These are phyloP conservation scores for Leccinum sublutescens DNA, from an alignment of 768 basidiomycete species.

Conservation along the genomic window DNA sequence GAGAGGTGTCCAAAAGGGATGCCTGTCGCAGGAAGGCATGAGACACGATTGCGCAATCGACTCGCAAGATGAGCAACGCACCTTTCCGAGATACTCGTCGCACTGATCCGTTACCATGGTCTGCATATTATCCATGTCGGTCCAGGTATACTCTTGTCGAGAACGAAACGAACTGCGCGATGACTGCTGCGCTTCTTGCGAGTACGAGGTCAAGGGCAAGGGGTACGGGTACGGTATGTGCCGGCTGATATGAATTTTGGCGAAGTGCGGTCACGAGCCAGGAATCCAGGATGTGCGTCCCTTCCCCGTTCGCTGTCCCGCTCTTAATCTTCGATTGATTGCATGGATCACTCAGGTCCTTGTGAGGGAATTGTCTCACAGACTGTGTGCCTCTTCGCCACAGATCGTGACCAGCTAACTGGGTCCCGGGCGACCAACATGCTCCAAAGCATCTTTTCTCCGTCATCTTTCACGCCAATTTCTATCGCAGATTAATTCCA, in stretches of 20 bases:
- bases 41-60: slow-evolving; percentile 36
- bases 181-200: slow-evolving; percentile 4
- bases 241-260: neutral
- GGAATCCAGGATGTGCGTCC: neutral
- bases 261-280: slow-evolving; percentile 14
- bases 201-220: neutral
- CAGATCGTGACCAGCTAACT: neutral
- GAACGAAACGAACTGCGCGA: neutral
- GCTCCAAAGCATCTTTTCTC: neutral
- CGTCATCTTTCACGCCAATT: neutral
- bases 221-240: neutral
- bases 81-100: slow-evolving; percentile 23
- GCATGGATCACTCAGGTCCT: neutral
- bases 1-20: slow-evolving; percentile 17
- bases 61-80: slow-evolving; percentile 9
- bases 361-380: slow-evolving; percentile 4
- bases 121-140: slow-evolving; percentile 16
- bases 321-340: neutral
- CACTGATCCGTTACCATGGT: slow-evolving; percentile 12
- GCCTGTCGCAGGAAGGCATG: slow-evolving; percentile 20
- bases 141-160: neutral
- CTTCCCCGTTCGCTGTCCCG: neutral
- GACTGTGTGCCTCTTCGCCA: neutral
- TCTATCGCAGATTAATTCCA: neutral
- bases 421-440: neutral